These are phyloP conservation scores for Trichomonascus vanleenenianus DNA, from an alignment of 805 yeast genomes.

Conservation along the genomic window DNA sequence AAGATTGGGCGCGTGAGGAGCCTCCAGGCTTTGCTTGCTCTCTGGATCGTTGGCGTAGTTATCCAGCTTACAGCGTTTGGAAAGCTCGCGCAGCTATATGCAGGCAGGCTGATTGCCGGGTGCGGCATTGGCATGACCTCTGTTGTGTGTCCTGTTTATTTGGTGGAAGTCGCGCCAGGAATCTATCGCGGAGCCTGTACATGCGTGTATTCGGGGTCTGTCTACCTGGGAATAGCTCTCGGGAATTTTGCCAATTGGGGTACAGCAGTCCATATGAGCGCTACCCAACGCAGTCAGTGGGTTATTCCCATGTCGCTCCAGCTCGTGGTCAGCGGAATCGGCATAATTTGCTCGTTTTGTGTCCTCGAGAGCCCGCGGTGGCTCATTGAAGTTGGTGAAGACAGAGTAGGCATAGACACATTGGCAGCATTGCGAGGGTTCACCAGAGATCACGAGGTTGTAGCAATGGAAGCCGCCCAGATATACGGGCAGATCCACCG, in stretches of 20 bases:
- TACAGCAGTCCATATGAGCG: constrained; percentile 38
- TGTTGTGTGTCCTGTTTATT: constrained; percentile 47
- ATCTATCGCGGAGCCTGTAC: constrained; percentile 45
- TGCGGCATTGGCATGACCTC: constrained; percentile 50
- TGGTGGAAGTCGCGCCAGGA: constrained; percentile 47
- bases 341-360: constrained; percentile 36
- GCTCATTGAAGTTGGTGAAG: constrained; percentile 37
- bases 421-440: constrained; percentile 39
- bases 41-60: constrained; percentile 40
- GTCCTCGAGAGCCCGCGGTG: constrained; percentile 47
- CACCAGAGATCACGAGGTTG: constrained; percentile 41
- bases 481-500: constrained; percentile 39
- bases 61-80: constrained; percentile 40
- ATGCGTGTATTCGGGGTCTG: constrained; percentile 50
- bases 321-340: constrained; percentile 40
- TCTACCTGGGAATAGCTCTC: constrained; percentile 45
- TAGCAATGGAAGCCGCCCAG: constrained; percentile 43
- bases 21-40: constrained; percentile 35
- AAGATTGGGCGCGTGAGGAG: constrained; percentile 45
- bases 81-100: constrained; percentile 43
- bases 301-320: constrained; percentile 43
- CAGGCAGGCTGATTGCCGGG: constrained; percentile 50
- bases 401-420: constrained; percentile 34
- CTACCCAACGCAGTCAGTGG: constrained; percentile 39
- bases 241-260: constrained; percentile 47